Evolutionary conservation across 495 filamentous ascomycete genomes (phyloP).

Genomic region (Xylaria intraflava): DNA sequence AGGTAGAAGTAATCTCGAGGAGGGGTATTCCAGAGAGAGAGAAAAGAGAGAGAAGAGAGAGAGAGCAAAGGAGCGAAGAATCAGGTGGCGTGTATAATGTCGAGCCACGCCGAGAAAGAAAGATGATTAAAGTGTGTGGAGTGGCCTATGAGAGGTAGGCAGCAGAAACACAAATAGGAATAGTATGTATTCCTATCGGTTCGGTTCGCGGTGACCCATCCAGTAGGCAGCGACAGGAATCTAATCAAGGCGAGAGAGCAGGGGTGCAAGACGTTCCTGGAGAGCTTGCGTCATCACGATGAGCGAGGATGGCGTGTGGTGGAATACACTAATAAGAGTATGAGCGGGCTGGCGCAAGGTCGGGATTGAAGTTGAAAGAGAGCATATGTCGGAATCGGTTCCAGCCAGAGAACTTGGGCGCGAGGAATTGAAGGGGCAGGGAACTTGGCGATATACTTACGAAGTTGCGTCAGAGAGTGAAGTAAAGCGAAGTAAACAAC

Average conservation of each 20-base stretch:
- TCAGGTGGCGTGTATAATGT: not conserved
- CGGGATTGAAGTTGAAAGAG: not conserved
- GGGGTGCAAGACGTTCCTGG: not conserved
- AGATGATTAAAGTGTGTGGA: not conserved
- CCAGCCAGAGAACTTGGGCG: not conserved
- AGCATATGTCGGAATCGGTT: not conserved
- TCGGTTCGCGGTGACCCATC: not conserved
- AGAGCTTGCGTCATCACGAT: slow-evolving; percentile 12
- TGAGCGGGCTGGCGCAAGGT: not conserved
- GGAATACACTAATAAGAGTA: no score
- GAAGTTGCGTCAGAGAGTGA: no score
- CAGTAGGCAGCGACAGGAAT: not conserved
- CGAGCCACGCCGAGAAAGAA: not conserved
- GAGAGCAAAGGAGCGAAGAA: not conserved
- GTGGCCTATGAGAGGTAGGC: not conserved
- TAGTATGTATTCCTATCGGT: not conserved
- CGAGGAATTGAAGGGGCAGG: not conserved
- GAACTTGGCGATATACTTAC: not conserved
- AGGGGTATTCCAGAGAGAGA: not conserved
- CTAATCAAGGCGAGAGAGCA: not conserved
- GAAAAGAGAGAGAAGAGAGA: no score
- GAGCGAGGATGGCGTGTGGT: not conserved
- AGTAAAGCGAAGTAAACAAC: no score
- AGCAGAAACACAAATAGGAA: not conserved
- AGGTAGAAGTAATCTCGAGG: not conserved